Percentiles rank a stretch among this genome's conserved stretches.
Conservation (phyloP, 2,329 filamentous ascomycete species). For the Xylariaceae sp. region DNA sequence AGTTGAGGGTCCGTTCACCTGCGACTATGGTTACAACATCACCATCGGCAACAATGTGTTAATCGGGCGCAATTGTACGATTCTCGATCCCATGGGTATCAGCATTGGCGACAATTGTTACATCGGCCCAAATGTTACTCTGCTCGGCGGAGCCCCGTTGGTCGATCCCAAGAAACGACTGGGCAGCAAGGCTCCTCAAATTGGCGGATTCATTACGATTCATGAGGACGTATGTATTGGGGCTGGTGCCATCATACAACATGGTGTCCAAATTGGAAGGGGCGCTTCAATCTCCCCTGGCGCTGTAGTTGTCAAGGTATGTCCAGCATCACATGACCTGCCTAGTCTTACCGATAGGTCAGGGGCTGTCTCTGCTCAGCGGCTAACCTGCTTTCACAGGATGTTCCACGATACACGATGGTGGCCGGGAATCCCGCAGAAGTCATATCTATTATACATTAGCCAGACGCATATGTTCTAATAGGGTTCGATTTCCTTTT, state of each 20-base stretch:
- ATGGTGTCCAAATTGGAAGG: constrained; percentile 73
- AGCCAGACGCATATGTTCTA: constrained; percentile 3
- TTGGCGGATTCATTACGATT: constrained; percentile 68
- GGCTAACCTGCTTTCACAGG: constrained; percentile 31
- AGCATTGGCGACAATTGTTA: constrained; percentile 72
- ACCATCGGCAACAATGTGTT: constrained; percentile 78
- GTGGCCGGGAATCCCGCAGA: constrained; percentile 66
- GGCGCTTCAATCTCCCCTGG: constrained; percentile 77
- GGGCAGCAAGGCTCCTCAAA: constrained; percentile 66
- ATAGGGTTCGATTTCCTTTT: not conserved
- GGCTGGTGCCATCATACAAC: constrained; percentile 69
- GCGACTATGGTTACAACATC: constrained; percentile 95
- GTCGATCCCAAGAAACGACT: constrained; percentile 68
- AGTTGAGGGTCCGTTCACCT: constrained; percentile 84
- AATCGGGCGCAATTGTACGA: constrained; percentile 76
- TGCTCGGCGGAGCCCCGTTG: constrained; percentile 70
- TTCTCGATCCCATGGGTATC: constrained; percentile 81
- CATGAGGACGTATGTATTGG: constrained; percentile 83
- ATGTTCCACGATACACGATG: constrained; percentile 63
- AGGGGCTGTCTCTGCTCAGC: constrained; percentile 5
- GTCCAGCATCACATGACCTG: constrained; percentile 19
- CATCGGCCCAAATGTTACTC: constrained; percentile 79
- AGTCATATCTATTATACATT: constrained; percentile 39
- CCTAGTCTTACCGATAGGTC: not conserved
- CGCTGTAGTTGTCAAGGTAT: constrained; percentile 74